These are phyloP conservation scores for Claviceps cyperi DNA, from an alignment of 2,329 filamentous ascomycete species.

Conservation along the genomic window DNA sequence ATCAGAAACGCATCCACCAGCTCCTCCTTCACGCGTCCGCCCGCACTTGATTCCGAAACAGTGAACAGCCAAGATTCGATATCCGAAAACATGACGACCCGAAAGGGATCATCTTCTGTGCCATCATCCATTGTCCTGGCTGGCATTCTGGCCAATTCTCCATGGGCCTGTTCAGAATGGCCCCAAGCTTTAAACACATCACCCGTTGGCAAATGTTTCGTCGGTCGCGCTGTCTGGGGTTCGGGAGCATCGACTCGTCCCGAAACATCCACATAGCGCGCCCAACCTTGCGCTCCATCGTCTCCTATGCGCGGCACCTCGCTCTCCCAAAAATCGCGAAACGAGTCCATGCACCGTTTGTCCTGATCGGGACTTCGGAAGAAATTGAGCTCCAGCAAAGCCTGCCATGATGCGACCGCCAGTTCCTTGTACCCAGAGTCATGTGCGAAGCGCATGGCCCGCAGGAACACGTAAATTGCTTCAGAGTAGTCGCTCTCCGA, in stretches of 20 bases:
- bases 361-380: slow-evolving; percentile 25
- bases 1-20: slow-evolving; percentile 57
- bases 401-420: slow-evolving; percentile 72
- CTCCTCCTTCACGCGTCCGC: slow-evolving; percentile 20
- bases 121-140: slow-evolving; percentile 62
- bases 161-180: slow-evolving; percentile 36
- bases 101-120: slow-evolving; percentile 66
- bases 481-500: slow-evolving; percentile 12
- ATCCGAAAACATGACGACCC: slow-evolving; percentile 69
- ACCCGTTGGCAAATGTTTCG: slow-evolving; percentile 14
- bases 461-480: slow-evolving; percentile 54
- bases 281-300: slow-evolving; percentile 55
- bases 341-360: slow-evolving; percentile 22
- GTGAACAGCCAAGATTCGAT: slow-evolving; percentile 47
- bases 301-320: slow-evolving; percentile 73
- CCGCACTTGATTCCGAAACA: slow-evolving; percentile 25
- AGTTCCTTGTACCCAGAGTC: slow-evolving; percentile 69
- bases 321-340: slow-evolving; percentile 75
- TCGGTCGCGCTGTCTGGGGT: slow-evolving; percentile 8
- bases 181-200: slow-evolving; percentile 39
- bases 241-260: slow-evolving; percentile 28
- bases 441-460: slow-evolving; percentile 57
- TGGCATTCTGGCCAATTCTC: slow-evolving; percentile 39
- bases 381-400: slow-evolving; percentile 57
- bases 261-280: slow-evolving; percentile 26